These are phyloP conservation scores for Plasmodium blacklocki DNA, from an alignment of 169 alveolate genomes.

Conservation along the genomic window DNA sequence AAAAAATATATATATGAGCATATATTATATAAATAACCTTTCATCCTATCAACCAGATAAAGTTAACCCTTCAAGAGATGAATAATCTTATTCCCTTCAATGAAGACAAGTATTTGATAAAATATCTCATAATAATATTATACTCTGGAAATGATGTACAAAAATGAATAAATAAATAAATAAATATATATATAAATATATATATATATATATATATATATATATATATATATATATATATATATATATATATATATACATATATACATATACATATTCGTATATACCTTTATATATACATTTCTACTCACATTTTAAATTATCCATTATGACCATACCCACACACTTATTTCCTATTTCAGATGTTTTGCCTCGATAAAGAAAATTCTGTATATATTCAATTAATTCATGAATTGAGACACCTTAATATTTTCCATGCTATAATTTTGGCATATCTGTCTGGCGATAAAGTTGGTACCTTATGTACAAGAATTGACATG, in stretches of 20 bases:
- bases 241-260: background rate
- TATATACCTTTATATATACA: background rate
- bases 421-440: slow-evolving; percentile 61
- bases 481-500: slow-evolving; percentile 25
- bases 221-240: background rate
- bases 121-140: slow-evolving; percentile 62
- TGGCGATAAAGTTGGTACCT: slow-evolving; percentile 57
- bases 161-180: background rate
- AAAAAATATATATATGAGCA: too few species aligned
- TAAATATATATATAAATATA: background rate
- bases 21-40: background rate
- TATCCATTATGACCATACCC: background rate
- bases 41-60: slow-evolving; percentile 8
- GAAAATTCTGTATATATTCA: slow-evolving; percentile 69
- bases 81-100: slow-evolving; percentile 71
- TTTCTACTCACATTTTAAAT: background rate
- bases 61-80: slow-evolving; percentile 56
- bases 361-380: slow-evolving; percentile 73
- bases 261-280: background rate
- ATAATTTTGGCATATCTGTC: slow-evolving; percentile 47
- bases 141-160: slow-evolving; percentile 70
- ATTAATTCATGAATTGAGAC: slow-evolving; percentile 43
- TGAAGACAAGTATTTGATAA: slow-evolving; percentile 36
- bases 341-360: background rate
- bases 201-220: background rate